Conservation (phyloP, 1,284 basidiomycete genomes). For the Coniophora puteana region DNA sequence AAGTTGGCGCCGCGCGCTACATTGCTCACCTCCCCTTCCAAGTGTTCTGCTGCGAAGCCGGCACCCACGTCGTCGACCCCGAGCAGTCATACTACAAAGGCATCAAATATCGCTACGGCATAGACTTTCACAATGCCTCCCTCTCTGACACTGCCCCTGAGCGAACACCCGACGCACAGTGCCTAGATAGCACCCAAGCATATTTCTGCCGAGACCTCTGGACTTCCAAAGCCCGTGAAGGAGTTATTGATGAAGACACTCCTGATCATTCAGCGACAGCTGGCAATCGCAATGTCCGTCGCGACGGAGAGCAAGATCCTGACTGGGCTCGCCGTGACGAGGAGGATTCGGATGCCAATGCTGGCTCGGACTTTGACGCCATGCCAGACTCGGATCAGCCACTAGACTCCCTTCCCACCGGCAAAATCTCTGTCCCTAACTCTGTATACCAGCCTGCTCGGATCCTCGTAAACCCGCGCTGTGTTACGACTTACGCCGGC, state of each 20-base stretch:
- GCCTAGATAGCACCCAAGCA: constrained; percentile 90
- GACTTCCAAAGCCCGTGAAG: constrained; percentile 77
- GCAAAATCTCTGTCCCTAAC: constrained; percentile 75
- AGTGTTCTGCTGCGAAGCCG: constrained; percentile 95
- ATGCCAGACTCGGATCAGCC: constrained; percentile 68
- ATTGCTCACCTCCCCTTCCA: constrained; percentile 92
- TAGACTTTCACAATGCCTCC: constrained; percentile 74
- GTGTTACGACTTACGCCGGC: constrained; percentile 94
- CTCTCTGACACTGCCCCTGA: constrained; percentile 51
- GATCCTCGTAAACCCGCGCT: constrained; percentile 91
- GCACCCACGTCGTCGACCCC: constrained; percentile 92
- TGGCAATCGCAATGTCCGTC: constrained; percentile 26
- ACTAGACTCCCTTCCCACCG: constrained; percentile 33
- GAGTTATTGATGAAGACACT: constrained; percentile 53
- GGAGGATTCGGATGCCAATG: constrained; percentile 72
- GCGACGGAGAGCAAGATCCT: too few relatives aligned
- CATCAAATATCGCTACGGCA: constrained; percentile 78
- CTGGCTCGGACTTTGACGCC: constrained; percentile 86
- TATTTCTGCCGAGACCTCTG: constrained; percentile 96
- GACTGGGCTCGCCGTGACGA: too few relatives aligned
- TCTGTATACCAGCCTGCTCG: constrained; percentile 81
- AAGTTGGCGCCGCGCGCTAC: constrained; percentile 76
- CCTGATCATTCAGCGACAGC: constrained; percentile 14
- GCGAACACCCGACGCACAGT: constrained; percentile 75
- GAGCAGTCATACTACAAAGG: constrained; percentile 90